Base-by-base conservation (phyloP, 2,329 filamentous ascomycete genomes). In the Botrytis galanthina region DNA sequence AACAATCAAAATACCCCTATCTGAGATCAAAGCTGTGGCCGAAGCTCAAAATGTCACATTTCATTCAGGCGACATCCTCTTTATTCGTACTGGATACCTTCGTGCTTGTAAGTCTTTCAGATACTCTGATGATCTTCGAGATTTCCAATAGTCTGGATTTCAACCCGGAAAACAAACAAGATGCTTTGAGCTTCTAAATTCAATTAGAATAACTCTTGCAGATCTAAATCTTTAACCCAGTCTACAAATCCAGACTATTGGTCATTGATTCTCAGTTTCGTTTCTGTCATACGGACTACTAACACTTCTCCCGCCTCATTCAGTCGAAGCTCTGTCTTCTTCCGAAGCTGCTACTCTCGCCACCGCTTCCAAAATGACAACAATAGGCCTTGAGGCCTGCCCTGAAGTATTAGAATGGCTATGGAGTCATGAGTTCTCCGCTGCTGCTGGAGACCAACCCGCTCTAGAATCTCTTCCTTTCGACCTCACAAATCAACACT, bases 391-490 rank as follows among this genome's bases (percentile, higher is more conserved):
- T 26, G 64, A 67, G 37, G 64, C 64, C 32, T 39, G 64, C 32
- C 46, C 35, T 16, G 46, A 37, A n/a, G 29, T 51, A 18, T 35
- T 67, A 12, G 14, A 67, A 54, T 67, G 64, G 64, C 64, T 67
- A 14, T 67, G 85, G 85, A 83, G 84, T 61, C 78, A 76, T 22
- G 79, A 82, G 6, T 86, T 86, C 74, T 81, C 82, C 0, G 85
- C 85, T 20, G 84, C 85, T 16, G 85, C 83, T 29, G 81, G 83
- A 32, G 82, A 84, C 73, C 81, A 82, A 32, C 81, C 83, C 26
- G 82, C 81, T 29, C 85, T 86, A 69, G 85, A 87, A 77, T 81
- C 82, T 75, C 75, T 80, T 7, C 84, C 84, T 2, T 78, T 84
- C 9, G 29, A 75, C 20, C 75, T 71, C 35, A 62, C 46, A 22